These are phyloP conservation scores for Fraxinus ornus DNA, from an alignment of 305 asterid species.

Conservation along the genomic window DNA sequence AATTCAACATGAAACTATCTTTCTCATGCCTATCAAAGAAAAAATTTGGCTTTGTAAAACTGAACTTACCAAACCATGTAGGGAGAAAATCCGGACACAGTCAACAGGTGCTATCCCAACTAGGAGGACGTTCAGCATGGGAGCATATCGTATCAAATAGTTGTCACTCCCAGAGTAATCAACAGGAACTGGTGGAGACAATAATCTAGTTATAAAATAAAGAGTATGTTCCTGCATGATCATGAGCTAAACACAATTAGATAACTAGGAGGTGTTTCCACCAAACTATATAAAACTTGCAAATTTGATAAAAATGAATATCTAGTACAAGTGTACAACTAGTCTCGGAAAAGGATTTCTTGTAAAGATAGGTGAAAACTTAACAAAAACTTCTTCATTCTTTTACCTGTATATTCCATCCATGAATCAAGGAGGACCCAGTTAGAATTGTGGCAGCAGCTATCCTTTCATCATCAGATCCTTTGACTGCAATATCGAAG, in stretches of 20 bases:
- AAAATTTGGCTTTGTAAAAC: not conserved
- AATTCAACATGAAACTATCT: slow-evolving; percentile 13
- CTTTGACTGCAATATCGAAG: slow-evolving; percentile 76
- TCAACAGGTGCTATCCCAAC: slow-evolving; percentile 94
- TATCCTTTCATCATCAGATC: slow-evolving; percentile 71
- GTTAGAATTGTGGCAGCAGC: slow-evolving; percentile 91
- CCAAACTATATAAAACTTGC: not conserved
- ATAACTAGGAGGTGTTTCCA: not conserved
- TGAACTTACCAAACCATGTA: slow-evolving; percentile 84
- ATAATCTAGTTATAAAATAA: slow-evolving; percentile 75
- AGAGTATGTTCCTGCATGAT: slow-evolving; percentile 79
- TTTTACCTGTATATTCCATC: slow-evolving; percentile 91
- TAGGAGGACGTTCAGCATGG: slow-evolving; percentile 84
- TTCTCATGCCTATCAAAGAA: not conserved
- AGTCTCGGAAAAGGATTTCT: not conserved
- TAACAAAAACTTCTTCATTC: slow-evolving; percentile 4
- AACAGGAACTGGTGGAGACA: slow-evolving; percentile 80
- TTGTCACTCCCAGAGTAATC: slow-evolving; percentile 61
- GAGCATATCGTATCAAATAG: slow-evolving; percentile 82
- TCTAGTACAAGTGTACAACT: not conserved
- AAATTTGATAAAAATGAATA: not conserved
- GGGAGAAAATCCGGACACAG: slow-evolving; percentile 90
- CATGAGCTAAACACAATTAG: slow-evolving; percentile 24
- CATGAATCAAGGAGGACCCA: slow-evolving; percentile 76
- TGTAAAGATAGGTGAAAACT: not conserved